phyloP scores from a whole-genome alignment of 2,329 filamentous ascomycete genomes.

The Talaromyces sp. region DNA sequence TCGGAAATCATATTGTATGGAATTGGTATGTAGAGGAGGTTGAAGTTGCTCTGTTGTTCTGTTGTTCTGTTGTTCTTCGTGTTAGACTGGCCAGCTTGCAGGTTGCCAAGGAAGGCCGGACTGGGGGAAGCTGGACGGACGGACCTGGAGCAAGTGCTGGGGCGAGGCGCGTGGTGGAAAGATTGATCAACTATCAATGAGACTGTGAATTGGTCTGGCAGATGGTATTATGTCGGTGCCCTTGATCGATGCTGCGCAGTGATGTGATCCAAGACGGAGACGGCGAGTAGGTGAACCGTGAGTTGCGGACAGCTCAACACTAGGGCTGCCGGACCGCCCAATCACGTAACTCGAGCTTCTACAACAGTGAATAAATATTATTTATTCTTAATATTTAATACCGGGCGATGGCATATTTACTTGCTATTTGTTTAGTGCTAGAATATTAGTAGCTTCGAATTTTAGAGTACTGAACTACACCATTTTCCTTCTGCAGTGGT shows the following conservation, averaged over 20 bases:
- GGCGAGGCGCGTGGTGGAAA: not conserved
- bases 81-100: constrained; percentile 11
- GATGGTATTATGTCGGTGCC: not conserved
- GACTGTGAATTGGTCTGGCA: not conserved
- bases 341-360: not conserved
- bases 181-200: not conserved
- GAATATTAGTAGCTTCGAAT: not conserved
- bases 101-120: not conserved
- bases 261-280: not conserved
- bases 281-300: not conserved
- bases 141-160: not conserved
- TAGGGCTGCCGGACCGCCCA: not conserved
- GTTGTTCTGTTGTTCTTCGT: not conserved
- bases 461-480: not conserved
- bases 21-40: not conserved
- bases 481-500: too few species aligned
- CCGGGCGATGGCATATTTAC: not conserved
- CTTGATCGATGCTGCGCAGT: not conserved
- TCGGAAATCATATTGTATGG: constrained; percentile 76
- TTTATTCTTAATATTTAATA: not conserved
- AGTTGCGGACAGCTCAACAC: not conserved
- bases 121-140: not conserved
- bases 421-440: not conserved
- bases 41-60: not conserved
- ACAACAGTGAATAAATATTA: not conserved